Base-by-base conservation (phyloP, 805 yeast species). In the Candida easanensis region DNA sequence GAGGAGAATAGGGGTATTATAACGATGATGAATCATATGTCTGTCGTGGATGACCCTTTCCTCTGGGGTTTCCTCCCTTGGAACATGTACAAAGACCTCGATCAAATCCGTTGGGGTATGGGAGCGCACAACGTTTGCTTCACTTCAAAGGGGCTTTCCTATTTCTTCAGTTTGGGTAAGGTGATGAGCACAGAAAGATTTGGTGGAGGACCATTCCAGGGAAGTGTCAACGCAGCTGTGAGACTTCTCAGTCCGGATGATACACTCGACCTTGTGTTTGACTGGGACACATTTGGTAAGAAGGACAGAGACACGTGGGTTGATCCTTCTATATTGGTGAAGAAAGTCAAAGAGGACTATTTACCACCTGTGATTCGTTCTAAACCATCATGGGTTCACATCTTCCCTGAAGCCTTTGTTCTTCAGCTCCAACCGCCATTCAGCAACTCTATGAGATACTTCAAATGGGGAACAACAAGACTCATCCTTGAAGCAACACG, bases 61-160 rank as follows among this genome's bases (percentile, higher is more conserved):
- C 67, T 88, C 34, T 91, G 95, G 87, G 96, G 95, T 0, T 77
- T 84, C 27, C 69, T 90, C 45, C 96, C 97, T 0, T 74, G 82
- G 77, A 71, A 79, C 30, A 77, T 76, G 52, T 84, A 78, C 52
- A 63, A 68, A 13, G 77, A 79, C 43, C 66, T 85, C 15, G 84
- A 80, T 49, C 74, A 77, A 41, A 78, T 88, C 41, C 73, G 99
- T 56, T 91, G 98, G 98, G 90, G 97, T 5, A 70, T 93, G 42
- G 99, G 95, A 0, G 99, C 99, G 10, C 79, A 83, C 39, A 90
- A 93, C 61, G 78, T 91, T 31, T 91, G 98, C 60, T 91, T 93
- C 64, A 75, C 79, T 19, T 76, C 69, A 46, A 64, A 63, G 20
- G 53, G 71, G 3, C 60, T 75, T 2, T 63, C 80, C 8, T 71